Percentiles rank a stretch among this genome's conserved stretches.
Evolutionary conservation across 148 eudicot species (phyloP).

Genomic region (Vaccinium vitisidaea): DNA sequence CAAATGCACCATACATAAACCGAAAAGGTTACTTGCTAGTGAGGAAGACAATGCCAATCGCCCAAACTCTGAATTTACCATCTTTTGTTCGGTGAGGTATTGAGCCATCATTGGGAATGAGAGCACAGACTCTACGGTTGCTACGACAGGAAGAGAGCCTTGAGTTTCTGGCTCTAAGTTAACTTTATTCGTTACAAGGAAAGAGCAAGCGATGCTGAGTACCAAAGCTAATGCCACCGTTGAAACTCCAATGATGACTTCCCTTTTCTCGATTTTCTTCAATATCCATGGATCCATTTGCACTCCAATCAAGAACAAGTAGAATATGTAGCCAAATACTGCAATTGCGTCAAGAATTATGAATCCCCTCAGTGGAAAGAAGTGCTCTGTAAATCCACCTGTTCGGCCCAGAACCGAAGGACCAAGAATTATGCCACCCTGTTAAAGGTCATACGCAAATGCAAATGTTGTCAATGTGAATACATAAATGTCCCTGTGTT

Average conservation of each 20-base stretch:
- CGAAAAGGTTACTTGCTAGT: neutral
- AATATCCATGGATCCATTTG: constrained; percentile 13
- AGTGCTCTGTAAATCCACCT: constrained; percentile 4
- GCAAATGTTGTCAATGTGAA: neutral
- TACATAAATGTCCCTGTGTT: neutral
- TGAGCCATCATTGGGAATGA: constrained; percentile 23
- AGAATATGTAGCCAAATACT: constrained; percentile 17
- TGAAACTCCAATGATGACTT: neutral
- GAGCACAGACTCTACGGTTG: neutral
- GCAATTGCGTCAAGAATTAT: constrained; percentile 13
- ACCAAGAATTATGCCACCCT: constrained; percentile 24
- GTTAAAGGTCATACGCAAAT: neutral
- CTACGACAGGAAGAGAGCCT: neutral
- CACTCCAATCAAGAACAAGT: constrained; percentile 22
- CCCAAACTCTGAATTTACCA: constrained; percentile 21
- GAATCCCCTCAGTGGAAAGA: constrained; percentile 17
- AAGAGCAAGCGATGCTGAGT: constrained; percentile 13
- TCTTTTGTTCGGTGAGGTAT: constrained; percentile 15
- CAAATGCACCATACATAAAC: neutral
- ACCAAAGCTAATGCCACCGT: constrained; percentile 13
- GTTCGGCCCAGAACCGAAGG: constrained; percentile 17
- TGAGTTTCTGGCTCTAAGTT: neutral
- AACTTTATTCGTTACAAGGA: neutral
- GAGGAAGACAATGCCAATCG: constrained; percentile 17
- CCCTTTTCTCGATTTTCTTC: constrained; percentile 4